Base-by-base conservation (phyloP, 129 eudicot species). In the Flaveria ramosissima region DNA sequence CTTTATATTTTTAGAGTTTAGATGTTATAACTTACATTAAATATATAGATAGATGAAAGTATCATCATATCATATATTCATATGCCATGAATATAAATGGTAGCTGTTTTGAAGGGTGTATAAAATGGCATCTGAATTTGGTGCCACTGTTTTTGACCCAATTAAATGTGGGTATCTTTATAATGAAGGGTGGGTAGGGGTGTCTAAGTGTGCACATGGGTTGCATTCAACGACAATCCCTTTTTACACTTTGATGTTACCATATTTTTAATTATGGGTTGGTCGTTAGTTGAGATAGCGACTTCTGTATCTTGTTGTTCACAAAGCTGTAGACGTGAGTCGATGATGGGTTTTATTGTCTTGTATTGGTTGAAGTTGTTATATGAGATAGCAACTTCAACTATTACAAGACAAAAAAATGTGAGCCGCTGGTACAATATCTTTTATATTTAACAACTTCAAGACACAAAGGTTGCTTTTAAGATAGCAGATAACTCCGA, bases 121-220 rank as follows among this genome's bases (percentile, higher is more conserved):
- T 50, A 36, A 48, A 66, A 20, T 21, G 73, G 67, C 30, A 67
- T 55, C 19, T 67, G 14, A 69, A 7, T 2, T 57, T 70, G 30
- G 70, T 17, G 59, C 20, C 32, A 70, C 20, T 59, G 72, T 57
- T 45, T 77, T 55, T 70, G 53, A 41, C 39, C 47, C 43, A 65
- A 13, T 56, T 46, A 65, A 52, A 72, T 73, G 12, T 42, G 50
- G 56, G 79, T 72, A 72, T 63, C 68, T 79, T 71, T 71, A 48
- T 19, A 14, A 15, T 10, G 72, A 47, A 72, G 20, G 50, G 36
- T 27, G 66, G 76, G 64, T 30, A 51, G 64, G 32, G 56, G 72
- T 41, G 67, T 30, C 36, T 30, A 30, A 30, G 36, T 30, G 8
- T 56, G 74, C 83, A 80, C 83, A 80, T 80, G 79, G 79, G 68